These are phyloP conservation scores for Kwoniella europaea DNA, from an alignment of 768 basidiomycete genomes.

Conservation along the genomic window DNA sequence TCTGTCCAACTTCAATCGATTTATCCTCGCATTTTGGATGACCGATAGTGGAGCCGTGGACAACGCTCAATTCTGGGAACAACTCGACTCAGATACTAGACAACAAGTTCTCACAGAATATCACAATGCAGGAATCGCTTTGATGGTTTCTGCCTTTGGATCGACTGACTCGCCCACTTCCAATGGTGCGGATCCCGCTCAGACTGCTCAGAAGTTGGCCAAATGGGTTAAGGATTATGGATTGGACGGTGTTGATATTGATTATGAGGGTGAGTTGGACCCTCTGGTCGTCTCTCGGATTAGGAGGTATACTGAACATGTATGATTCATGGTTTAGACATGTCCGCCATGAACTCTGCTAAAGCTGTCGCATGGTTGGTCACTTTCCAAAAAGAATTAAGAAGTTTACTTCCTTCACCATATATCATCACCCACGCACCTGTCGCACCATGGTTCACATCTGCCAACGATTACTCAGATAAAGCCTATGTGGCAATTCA, in stretches of 20 bases:
- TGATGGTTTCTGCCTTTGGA: slow-evolving; percentile 72
- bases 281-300: no score
- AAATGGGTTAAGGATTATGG: slow-evolving; percentile 68
- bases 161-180: slow-evolving; percentile 67
- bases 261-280: slow-evolving; percentile 62
- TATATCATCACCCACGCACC: slow-evolving; percentile 58
- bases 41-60: slow-evolving; percentile 49
- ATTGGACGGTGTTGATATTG: slow-evolving; percentile 75
- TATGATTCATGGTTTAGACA: slow-evolving; percentile 29
- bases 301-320: neutral
- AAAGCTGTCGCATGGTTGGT: slow-evolving; percentile 55
- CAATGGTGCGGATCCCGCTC: slow-evolving; percentile 66
- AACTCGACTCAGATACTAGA: slow-evolving; percentile 56
- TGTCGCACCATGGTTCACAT: slow-evolving; percentile 57
- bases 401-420: slow-evolving; percentile 44
- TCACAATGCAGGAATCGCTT: slow-evolving; percentile 66
- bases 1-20: slow-evolving; percentile 48
- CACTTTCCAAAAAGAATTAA: slow-evolving; percentile 52
- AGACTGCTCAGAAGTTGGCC: slow-evolving; percentile 69
- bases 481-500: slow-evolving; percentile 69
- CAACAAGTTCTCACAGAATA: slow-evolving; percentile 65
- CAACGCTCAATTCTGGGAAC: slow-evolving; percentile 45
- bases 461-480: slow-evolving; percentile 41
- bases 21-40: slow-evolving; percentile 58
- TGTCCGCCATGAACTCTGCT: slow-evolving; percentile 52